Conservation (phyloP, 768 basidiomycete genomes). For the Boletales sp. region DNA sequence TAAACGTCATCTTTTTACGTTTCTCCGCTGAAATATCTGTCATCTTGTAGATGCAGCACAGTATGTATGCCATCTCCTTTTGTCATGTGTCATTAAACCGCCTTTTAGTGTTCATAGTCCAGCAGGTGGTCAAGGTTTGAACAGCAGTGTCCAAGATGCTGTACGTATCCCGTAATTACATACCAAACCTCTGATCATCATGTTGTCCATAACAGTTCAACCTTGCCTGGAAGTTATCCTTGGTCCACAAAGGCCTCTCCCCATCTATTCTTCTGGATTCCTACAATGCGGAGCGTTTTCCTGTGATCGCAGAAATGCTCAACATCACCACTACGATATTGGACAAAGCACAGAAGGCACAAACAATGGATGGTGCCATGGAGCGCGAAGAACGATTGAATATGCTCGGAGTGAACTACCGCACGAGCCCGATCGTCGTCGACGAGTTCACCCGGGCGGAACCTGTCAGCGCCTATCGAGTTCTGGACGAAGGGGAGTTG, state of each 20-base stretch:
- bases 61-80: conserved; percentile 2
- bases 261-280: conserved; percentile 35
- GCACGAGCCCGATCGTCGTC: conserved; percentile 30
- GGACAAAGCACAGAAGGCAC: neutral
- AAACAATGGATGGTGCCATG: neutral
- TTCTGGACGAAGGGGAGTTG: conserved; percentile 4
- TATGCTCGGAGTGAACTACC: conserved; percentile 31
- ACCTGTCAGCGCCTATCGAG: conserved; percentile 5
- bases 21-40: neutral
- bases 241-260: conserved; percentile 37
- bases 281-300: conserved; percentile 42
- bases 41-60: conserved; percentile 58
- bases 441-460: conserved; percentile 25
- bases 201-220: conserved; percentile 37
- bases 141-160: conserved; percentile 36
- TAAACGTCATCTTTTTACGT: neutral
- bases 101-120: conserved; percentile 21
- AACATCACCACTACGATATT: conserved; percentile 32
- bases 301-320: conserved; percentile 45
- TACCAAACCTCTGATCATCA: too few species aligned
- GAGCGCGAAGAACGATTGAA: neutral
- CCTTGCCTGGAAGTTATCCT: conserved; percentile 43
- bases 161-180: conserved; percentile 24
- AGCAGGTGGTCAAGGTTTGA: too few species aligned
- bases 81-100: neutral